Evolutionary conservation across 1,139 yeast genomes (phyloP).

Genomic region (Sugiyamaella neomexicana): DNA sequence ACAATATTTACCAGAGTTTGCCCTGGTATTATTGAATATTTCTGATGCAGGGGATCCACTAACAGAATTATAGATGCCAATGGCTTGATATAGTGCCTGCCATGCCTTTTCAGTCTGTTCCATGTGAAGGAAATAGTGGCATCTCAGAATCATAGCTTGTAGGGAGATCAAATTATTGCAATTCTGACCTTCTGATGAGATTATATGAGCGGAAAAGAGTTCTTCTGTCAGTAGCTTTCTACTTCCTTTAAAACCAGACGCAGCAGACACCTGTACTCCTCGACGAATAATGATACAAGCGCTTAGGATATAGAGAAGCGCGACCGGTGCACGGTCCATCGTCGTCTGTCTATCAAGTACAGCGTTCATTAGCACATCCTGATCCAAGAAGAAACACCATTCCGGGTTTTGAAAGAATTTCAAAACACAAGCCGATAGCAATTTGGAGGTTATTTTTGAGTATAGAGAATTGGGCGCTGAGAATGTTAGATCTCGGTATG

Average conservation of each 20-base stretch:
- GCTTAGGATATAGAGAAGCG: conserved; percentile 17
- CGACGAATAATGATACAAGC: conserved; percentile 17
- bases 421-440: conserved; percentile 16
- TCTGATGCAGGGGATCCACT: background rate
- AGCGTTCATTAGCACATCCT: conserved; percentile 15
- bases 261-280: conserved; percentile 5
- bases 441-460: conserved; percentile 14
- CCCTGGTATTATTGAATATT: background rate
- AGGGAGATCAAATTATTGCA: conserved; percentile 4
- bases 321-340: background rate
- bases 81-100: conserved; percentile 11
- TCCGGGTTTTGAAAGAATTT: conserved; percentile 17
- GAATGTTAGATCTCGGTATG: background rate
- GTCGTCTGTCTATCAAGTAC: conserved; percentile 12
- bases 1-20: background rate
- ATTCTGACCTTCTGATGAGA: conserved; percentile 4
- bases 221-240: conserved; percentile 13
- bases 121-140: conserved; percentile 15
- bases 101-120: conserved; percentile 14
- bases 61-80: conserved; percentile 12
- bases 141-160: conserved; percentile 15
- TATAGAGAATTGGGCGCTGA: background rate
- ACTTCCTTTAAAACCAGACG: conserved; percentile 13
- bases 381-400: conserved; percentile 17
- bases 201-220: conserved; percentile 15